phyloP scores from a whole-genome alignment of 345 rosid genomes.

The Melaleuca quinquenervia region DNA sequence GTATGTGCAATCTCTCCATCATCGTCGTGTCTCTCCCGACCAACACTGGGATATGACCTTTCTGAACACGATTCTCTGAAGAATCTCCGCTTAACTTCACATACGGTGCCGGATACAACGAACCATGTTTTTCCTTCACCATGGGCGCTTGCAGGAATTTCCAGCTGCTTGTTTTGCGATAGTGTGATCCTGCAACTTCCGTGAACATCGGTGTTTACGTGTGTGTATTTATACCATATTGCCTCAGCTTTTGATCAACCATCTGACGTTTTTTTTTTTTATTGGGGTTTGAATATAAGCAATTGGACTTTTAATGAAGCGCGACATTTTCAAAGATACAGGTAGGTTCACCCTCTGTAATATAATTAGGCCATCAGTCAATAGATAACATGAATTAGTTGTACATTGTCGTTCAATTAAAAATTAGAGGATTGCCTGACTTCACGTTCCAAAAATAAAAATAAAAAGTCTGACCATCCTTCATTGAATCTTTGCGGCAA shows the following conservation, averaged over 20 bases:
- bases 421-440: neutral
- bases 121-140: neutral
- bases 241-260: neutral
- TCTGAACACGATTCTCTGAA: conserved; percentile 1
- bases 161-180: neutral
- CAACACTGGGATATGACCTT: neutral
- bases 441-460: neutral
- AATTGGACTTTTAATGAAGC: too few species aligned
- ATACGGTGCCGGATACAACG: neutral
- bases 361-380: too few species aligned
- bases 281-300: too few species aligned
- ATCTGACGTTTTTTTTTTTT: neutral
- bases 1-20: neutral
- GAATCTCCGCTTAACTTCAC: neutral
- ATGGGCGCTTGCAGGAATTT: neutral
- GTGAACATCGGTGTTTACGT: neutral
- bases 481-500: neutral
- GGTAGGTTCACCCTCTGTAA: too few species aligned
- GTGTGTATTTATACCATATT: neutral
- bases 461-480: neutral
- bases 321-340: too few species aligned
- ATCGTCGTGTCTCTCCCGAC: neutral
- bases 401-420: neutral
- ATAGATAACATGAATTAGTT: too few species aligned
- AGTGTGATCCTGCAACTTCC: neutral